Conservation (phyloP, 2,329 filamentous ascomycete species). For the Colletotrichum sp. region DNA sequence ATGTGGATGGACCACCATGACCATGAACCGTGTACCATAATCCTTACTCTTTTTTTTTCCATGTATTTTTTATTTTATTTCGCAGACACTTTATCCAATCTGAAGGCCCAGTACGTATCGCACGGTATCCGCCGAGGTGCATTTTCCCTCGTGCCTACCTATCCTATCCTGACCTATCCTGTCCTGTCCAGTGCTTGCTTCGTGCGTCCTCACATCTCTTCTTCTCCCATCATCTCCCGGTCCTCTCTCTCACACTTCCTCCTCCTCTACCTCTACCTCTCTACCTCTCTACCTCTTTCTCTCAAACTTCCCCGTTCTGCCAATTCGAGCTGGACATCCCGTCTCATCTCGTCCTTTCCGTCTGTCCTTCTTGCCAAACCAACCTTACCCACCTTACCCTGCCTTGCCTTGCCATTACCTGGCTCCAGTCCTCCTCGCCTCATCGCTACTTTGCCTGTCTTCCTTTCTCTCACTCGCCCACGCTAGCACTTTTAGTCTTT, state of each 20-base stretch:
- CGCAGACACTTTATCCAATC: background rate
- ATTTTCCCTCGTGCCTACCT: background rate
- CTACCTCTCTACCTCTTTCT: background rate
- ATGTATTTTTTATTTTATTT: background rate
- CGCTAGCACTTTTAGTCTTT: constrained; percentile 10
- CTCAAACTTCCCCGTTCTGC: background rate
- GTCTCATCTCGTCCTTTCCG: background rate
- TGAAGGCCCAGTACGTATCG: background rate
- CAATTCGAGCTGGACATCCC: background rate
- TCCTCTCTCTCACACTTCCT: background rate
- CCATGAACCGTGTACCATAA: background rate
- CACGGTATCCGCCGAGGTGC: background rate
- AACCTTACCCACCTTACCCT: background rate
- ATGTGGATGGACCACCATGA: background rate
- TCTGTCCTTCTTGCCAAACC: background rate
- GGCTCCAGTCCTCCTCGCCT: background rate
- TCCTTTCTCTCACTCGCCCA: background rate
- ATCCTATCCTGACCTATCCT: background rate
- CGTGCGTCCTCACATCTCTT: background rate
- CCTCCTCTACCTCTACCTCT: background rate
- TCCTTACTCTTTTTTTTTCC: background rate
- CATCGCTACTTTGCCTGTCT: background rate
- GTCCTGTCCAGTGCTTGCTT: background rate
- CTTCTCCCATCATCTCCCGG: background rate
- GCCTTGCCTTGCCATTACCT: background rate